Conservation (phyloP, 768 basidiomycete species). For the Sistotremastrum niveocremeum region DNA sequence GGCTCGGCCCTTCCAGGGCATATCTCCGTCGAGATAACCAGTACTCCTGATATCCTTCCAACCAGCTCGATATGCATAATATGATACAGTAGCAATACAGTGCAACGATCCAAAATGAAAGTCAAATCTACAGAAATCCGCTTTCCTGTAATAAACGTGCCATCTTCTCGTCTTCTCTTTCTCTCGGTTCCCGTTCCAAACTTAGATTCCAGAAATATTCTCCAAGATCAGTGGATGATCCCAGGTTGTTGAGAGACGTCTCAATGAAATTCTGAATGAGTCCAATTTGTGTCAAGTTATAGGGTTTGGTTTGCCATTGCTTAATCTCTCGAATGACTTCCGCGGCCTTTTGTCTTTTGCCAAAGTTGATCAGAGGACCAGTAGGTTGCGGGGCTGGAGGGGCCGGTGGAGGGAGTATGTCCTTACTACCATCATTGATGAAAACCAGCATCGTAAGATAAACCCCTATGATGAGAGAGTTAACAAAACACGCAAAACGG, state of each 20-base stretch:
- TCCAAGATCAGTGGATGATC: conserved; percentile 50
- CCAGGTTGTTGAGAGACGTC: conserved; percentile 60
- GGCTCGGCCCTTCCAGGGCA: too few relatives aligned
- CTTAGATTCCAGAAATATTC: conserved; percentile 79
- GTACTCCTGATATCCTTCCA: too few relatives aligned
- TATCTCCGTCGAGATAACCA: too few relatives aligned
- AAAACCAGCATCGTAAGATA: conserved; percentile 96
- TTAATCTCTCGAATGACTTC: conserved; percentile 96
- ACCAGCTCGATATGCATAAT: too few relatives aligned
- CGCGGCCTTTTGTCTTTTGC: conserved; percentile 89
- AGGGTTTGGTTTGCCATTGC: conserved; percentile 85
- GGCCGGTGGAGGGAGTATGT: conserved; percentile 38
- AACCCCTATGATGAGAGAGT: conserved; percentile 46
- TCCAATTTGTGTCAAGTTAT: conserved; percentile 64
- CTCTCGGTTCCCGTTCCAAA: conserved; percentile 81
- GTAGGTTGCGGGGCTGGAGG: conserved; percentile 6
- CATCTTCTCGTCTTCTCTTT: conserved; percentile 96
- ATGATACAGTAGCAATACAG: too few relatives aligned
- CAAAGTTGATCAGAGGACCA: conserved; percentile 81
- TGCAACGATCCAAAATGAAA: too few relatives aligned
- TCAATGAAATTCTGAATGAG: conserved; percentile 64
- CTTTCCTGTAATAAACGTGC: conserved; percentile 78
- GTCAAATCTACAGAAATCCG: conserved; percentile 48
- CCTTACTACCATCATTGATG: conserved; percentile 92
- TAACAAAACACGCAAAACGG: background rate